Conservation (phyloP, 257 asterid genomes). For the Lycium barbarum region DNA sequence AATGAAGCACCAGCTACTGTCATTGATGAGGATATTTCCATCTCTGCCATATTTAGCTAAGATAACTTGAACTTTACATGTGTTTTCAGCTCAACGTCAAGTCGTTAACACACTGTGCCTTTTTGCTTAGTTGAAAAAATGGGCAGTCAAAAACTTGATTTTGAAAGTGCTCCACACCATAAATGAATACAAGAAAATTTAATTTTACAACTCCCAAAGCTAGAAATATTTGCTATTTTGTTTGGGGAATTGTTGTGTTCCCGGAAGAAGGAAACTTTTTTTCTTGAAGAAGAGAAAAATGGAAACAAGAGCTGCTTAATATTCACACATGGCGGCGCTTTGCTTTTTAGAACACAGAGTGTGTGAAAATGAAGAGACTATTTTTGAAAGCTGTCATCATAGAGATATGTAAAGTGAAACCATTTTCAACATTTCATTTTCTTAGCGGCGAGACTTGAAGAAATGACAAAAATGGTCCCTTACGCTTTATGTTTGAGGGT, state of each 20-base stretch:
- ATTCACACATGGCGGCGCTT: slow-evolving; percentile 41
- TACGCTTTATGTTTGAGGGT: too few species aligned
- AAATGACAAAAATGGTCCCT: too few species aligned
- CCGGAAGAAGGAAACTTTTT: slow-evolving; percentile 23
- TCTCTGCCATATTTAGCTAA: slow-evolving; percentile 45
- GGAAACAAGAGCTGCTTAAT: slow-evolving; percentile 42
- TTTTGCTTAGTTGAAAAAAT: not conserved
- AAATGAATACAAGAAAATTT: not conserved
- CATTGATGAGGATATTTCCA: slow-evolving; percentile 49
- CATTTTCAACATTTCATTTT: slow-evolving; percentile 32
- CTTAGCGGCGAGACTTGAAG: too few species aligned
- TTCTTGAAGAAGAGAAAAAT: slow-evolving; percentile 39
- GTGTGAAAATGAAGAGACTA: not conserved
- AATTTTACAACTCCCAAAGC: not conserved
- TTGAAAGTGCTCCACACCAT: not conserved
- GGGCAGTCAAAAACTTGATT: not conserved
- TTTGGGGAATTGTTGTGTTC: slow-evolving; percentile 29
- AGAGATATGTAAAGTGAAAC: not conserved
- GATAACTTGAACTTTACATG: not conserved
- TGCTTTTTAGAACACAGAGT: slow-evolving; percentile 19
- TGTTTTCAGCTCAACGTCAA: not conserved
- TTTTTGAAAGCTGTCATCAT: slow-evolving; percentile 36
- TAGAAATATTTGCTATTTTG: slow-evolving; percentile 13
- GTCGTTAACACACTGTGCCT: not conserved
- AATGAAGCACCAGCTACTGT: slow-evolving; percentile 36